phyloP scores from a whole-genome alignment of 83 land plant genomes.

The Diphasiastrum complanatum region DNA sequence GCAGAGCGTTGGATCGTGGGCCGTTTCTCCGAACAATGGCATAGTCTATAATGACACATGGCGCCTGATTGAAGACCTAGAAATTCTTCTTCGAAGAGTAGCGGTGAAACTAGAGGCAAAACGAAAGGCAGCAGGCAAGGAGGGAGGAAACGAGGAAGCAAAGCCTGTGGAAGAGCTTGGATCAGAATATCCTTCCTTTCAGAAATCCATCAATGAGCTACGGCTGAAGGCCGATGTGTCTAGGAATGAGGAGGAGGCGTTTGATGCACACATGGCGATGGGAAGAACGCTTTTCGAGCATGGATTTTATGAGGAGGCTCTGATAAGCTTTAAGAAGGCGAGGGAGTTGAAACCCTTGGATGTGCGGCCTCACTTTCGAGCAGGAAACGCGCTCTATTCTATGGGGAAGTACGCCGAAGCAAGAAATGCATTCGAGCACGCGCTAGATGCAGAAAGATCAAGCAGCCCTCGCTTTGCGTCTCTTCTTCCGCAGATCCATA shows the following conservation, averaged over 20 bases:
- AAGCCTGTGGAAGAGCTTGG: conserved; percentile 46
- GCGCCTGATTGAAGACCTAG: conserved; percentile 76
- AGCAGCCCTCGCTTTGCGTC: conserved; percentile 57
- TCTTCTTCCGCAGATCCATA: conserved; percentile 89
- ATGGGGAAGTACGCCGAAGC: conserved; percentile 60
- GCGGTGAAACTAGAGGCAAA: conserved; percentile 39
- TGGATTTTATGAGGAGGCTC: conserved; percentile 58
- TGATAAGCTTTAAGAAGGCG: conserved; percentile 71
- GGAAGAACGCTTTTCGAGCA: conserved; percentile 83
- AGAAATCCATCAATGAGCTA: conserved; percentile 46
- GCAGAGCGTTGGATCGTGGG: conserved; percentile 56
- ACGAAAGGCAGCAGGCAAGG: conserved; percentile 48
- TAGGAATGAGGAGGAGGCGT: conserved; percentile 58
- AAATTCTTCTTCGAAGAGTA: conserved; percentile 55
- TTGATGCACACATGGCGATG: conserved; percentile 93
- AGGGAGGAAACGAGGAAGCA: conserved; percentile 30
- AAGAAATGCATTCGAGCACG: conserved; percentile 51
- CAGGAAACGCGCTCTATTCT: conserved; percentile 65
- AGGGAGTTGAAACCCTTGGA: conserved; percentile 75
- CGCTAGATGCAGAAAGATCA: conserved; percentile 71
- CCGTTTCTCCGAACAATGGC: conserved; percentile 64
- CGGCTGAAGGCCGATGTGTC: conserved; percentile 53
- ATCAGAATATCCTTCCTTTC: conserved; percentile 47
- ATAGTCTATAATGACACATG: conserved; percentile 79
- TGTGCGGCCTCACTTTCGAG: conserved; percentile 72